Evolutionary conservation across 306 rosid genomes (phyloP), one percentile per base, ranked within the genome.

Genomic region (Prosopis cineraria): DNA sequence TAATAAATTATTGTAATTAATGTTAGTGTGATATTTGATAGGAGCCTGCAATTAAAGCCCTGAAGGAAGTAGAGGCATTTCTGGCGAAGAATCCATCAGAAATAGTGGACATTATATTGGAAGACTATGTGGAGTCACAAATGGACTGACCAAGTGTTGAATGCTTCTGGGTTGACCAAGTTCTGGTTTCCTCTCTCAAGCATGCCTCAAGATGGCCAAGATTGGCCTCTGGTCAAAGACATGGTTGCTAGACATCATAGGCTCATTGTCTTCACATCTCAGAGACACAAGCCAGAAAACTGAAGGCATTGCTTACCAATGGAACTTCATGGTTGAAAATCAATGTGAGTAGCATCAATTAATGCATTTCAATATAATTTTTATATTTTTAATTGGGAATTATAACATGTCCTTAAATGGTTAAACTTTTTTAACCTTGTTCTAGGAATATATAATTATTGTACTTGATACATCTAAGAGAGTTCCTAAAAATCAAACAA

Each of bases 251-350:
- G 71, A n/a, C 74, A 81, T 44, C 43, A 78, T 4, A 78, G 88
- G 74, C 77, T 85, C 39, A 19, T 85, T 37, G 88, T 81, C 37
- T 85, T 85, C 76, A 81, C 81, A 10, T 75, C 85, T 10, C 39
- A 78, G 56, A 75, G 1, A 59, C n/a, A 65, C 5, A 85, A 85
- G 68, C 79, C 81, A 70, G n/a, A 81, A 71, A 78, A 65, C n/a
- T 59, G 84, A 85, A 78, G 85, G 85, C 50, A 81, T 85, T 44
- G 88, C 85, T 70, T n/a, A n/a, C n/a, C n/a, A n/a, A n/a, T n/a
- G n/a, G n/a, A n/a, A n/a, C n/a, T n/a, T n/a, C n/a, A n/a, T n/a
- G n/a, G n/a, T n/a, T n/a, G n/a, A n/a, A n/a, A n/a, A n/a, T n/a
- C n/a, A n/a, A n/a, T n/a, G n/a, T 70, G 78, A n/a, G n/a, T n/a